Percentiles rank a stretch among this genome's conserved stretches.
Evolutionary conservation across 495 filamentous ascomycete species (phyloP).

Genomic region (Aspergillus coremiiformis): DNA sequence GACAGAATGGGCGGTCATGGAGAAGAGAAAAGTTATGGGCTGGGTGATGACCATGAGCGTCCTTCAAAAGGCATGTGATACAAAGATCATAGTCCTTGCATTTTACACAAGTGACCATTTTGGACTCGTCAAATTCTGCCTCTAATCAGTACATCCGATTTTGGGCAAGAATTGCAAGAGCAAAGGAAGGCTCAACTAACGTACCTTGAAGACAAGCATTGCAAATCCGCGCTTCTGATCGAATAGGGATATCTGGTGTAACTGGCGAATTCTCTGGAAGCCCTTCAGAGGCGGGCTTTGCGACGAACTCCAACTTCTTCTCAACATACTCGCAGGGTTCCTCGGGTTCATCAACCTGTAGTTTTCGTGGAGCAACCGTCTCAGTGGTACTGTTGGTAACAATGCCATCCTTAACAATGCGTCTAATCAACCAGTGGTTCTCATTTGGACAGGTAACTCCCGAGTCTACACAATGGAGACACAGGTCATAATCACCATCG

Average conservation of each 20-base stretch:
- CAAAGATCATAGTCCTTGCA: conserved; percentile 95
- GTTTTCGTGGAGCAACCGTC: conserved; percentile 56
- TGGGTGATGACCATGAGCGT: conserved; percentile 89
- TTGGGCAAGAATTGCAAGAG: background rate
- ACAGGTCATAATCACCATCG: conserved; percentile 90
- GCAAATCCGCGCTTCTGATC: conserved; percentile 62
- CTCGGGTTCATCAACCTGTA: conserved; percentile 15
- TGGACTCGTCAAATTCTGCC: conserved; percentile 60
- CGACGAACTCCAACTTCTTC: conserved; percentile 1
- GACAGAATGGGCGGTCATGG: conserved; percentile 28
- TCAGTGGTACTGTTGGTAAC: conserved; percentile 82
- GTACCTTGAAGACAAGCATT: conserved; percentile 81
- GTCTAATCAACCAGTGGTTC: conserved; percentile 91
- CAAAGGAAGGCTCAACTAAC: conserved; percentile 11
- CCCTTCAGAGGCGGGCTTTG: conserved; percentile 8
- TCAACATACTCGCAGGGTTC: conserved; percentile 14
- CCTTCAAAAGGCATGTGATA: conserved; percentile 63
- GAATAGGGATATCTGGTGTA: conserved; percentile 2
- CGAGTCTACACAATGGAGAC: conserved; percentile 64
- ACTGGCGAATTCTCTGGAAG: conserved; percentile 5
- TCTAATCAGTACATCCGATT: conserved; percentile 9
- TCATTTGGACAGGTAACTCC: conserved; percentile 70
- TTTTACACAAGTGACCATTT: conserved; percentile 75
- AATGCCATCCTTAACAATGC: conserved; percentile 66
- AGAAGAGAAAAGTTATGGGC: conserved; percentile 63